Percentiles rank a stretch among this genome's conserved stretches.
Evolutionary conservation across 2,329 filamentous ascomycete genomes (phyloP).

Genomic region (Ophiostoma montium): DNA sequence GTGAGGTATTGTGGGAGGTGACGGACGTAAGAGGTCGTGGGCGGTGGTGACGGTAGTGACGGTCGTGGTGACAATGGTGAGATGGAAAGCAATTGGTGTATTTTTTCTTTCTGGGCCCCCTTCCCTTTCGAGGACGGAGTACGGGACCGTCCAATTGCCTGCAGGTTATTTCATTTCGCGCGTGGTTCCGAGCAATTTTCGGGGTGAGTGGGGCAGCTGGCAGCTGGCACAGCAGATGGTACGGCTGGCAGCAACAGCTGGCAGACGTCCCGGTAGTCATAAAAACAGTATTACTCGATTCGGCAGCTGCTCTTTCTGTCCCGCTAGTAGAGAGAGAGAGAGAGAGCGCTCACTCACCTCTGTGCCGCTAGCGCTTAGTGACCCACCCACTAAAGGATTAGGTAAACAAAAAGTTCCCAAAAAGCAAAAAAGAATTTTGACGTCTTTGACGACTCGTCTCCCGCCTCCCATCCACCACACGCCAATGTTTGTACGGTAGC

Average conservation of each 20-base stretch:
- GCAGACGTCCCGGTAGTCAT: neutral
- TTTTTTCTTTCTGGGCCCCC: slow-evolving; percentile 10
- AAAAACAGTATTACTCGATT: neutral
- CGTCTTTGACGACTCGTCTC: neutral
- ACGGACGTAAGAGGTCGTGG: too few species aligned
- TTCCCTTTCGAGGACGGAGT: neutral
- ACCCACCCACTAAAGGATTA: neutral
- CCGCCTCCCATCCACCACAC: neutral
- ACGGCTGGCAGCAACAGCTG: neutral
- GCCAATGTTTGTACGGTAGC: slow-evolving; percentile 56
- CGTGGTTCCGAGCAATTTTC: slow-evolving; percentile 17
- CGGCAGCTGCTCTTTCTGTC: neutral
- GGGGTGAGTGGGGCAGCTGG: slow-evolving; percentile 5
- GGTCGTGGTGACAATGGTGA: slow-evolving; percentile 6
- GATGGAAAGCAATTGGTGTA: slow-evolving; percentile 8
- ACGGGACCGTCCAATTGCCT: slow-evolving; percentile 18
- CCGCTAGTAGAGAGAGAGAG: too few species aligned
- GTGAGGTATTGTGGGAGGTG: neutral
- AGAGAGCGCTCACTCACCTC: too few species aligned
- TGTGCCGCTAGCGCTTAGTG: neutral
- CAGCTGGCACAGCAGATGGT: slow-evolving; percentile 7
- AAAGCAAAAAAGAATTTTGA: slow-evolving; percentile 5
- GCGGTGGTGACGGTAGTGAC: slow-evolving; percentile 2
- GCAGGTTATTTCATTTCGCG: slow-evolving; percentile 15
- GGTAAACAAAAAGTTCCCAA: slow-evolving; percentile 9